Percentiles rank a stretch among this genome's conserved stretches.
Evolutionary conservation across 345 rosid species (phyloP).

Genomic region (Populus deltoides): DNA sequence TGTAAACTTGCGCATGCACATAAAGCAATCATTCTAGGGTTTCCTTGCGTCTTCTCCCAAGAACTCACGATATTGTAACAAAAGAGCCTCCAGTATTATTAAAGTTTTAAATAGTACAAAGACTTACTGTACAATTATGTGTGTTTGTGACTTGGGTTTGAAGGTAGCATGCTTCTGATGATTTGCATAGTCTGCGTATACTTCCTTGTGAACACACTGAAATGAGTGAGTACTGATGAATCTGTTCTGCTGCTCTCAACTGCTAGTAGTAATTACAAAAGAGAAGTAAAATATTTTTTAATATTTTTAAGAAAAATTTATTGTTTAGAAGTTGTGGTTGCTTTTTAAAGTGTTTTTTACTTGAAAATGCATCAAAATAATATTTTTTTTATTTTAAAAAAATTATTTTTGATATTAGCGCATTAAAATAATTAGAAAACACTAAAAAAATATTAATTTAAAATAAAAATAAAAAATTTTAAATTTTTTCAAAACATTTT

Average conservation of each 20-base stretch:
- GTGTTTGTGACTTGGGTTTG: not conserved
- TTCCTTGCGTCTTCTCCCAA: conserved; percentile 9
- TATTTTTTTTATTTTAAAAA: no score
- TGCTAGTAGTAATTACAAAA: not conserved
- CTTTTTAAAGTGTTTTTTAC: no score
- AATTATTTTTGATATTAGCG: no score
- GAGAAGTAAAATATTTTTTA: not conserved
- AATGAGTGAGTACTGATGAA: not conserved
- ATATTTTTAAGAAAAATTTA: no score
- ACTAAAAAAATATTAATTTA: no score
- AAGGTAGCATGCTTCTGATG: not conserved
- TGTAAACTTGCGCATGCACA: conserved; percentile 18
- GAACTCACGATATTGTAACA: not conserved
- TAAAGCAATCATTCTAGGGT: conserved; percentile 24
- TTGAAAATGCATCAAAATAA: no score
- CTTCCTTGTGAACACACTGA: not conserved
- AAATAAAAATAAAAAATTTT: no score
- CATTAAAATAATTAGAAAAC: no score
- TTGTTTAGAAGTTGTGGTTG: no score
- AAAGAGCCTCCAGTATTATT: not conserved
- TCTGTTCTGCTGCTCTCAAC: not conserved
- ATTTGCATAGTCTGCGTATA: not conserved
- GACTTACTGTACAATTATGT: not conserved
- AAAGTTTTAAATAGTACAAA: not conserved
- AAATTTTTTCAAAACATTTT: no score